Base-by-base conservation (phyloP, 2,329 filamentous ascomycete species). In the Aspergillus latus region DNA sequence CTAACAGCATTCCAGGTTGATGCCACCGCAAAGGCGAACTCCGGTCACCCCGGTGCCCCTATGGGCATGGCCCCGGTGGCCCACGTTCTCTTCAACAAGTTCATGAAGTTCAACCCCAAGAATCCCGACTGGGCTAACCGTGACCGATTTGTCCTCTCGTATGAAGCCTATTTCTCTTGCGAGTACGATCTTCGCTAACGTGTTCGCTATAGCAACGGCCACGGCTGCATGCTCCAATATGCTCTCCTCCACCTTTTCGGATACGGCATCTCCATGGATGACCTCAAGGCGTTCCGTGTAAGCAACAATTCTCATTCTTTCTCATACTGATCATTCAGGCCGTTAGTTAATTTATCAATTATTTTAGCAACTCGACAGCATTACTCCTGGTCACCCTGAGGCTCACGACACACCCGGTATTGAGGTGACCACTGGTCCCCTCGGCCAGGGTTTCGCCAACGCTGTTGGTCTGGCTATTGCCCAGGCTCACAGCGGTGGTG, bases 91-190 rank as follows among this genome's bases (percentile, higher is more conserved):
- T 99, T 90, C 83, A 96, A 96, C 86, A 95, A 94, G 79, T 95
- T 97, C 84, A 91, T 99, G 91, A 95, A 81, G 77, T 99, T 97
- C 86, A 99, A 97, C 88, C 94, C 94, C 71, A 95, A 97, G 88
- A 97, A 96, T 86, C 90, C 94, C 69, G 84, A 91, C 64, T 99
- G 92, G 92, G 72, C 94, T 70, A 97, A 97, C 86, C 88, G 94
- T 73, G 94, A 99, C 80, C 89, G 94, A 77, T 99, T 99, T 74
- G 92, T 99, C 62, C 92, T 99, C 76, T 99, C 94, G 92, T 97
- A 85, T 85, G 92, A 43, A 11, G 21, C 26, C n/a, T n/a, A 11
- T 21, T 1, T 43, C 28, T 34, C 15, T 5, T 15, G 15, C 16
- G 21, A n/a, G 28, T 4, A n/a, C 51, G 48, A 44, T 52, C 11